Conservation (phyloP, 2,329 filamentous ascomycete genomes). For the Epichloe brachyelytri region DNA sequence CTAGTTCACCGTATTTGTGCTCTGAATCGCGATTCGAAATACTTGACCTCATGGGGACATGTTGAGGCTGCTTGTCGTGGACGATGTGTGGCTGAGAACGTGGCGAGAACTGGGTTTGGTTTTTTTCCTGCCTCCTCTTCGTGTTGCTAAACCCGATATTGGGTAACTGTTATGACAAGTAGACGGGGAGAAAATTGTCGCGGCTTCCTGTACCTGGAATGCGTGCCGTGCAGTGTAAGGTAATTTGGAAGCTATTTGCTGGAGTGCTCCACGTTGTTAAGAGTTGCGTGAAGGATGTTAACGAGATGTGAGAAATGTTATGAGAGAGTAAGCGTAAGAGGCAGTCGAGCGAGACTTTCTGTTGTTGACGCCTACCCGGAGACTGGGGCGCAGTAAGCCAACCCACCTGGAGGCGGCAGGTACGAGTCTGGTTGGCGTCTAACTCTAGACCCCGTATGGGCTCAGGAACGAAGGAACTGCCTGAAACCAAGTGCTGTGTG, state of each 20-base stretch:
- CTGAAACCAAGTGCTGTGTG: neutral
- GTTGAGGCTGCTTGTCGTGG: slow-evolving; percentile 19
- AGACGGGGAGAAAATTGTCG: neutral
- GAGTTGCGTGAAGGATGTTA: neutral
- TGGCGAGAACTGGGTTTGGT: slow-evolving; percentile 27
- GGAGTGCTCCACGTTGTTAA: neutral
- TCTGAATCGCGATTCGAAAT: slow-evolving; percentile 4
- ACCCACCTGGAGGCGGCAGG: neutral
- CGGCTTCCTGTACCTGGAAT: neutral
- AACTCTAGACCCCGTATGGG: neutral
- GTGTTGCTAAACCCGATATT: slow-evolving; percentile 6
- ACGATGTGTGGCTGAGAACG: slow-evolving; percentile 30
- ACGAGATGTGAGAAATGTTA: neutral
- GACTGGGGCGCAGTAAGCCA: slow-evolving; percentile 1
- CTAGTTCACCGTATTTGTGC: neutral
- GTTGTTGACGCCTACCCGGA: slow-evolving; percentile 2
- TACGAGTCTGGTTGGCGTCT: neutral
- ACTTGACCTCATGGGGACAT: slow-evolving; percentile 19
- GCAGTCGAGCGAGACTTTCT: neutral
- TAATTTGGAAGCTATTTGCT: neutral
- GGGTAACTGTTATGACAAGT: neutral
- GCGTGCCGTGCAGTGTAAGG: neutral
- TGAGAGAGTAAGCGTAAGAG: neutral
- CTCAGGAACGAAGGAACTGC: neutral
- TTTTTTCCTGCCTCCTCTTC: slow-evolving; percentile 8